Evolutionary conservation across 2,329 filamentous ascomycete genomes (phyloP).

Genomic region (Lasiodiplodia gonubiensis): DNA sequence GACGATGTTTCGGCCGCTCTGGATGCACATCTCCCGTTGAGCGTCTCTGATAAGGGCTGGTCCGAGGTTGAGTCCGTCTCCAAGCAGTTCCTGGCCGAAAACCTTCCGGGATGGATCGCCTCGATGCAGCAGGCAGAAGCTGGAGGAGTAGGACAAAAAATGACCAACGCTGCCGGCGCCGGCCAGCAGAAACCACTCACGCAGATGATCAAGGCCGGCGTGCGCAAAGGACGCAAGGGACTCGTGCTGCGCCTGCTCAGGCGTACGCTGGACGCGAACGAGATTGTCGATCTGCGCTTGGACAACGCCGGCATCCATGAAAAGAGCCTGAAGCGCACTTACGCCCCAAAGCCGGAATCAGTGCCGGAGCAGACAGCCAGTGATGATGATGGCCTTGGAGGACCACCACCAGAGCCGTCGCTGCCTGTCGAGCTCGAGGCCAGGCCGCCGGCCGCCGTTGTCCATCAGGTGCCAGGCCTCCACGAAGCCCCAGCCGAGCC

Average conservation of each 20-base stretch:
- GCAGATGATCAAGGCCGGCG: conserved; percentile 39
- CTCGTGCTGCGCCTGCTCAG: conserved; percentile 41
- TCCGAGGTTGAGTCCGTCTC: conserved; percentile 16
- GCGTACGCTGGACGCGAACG: conserved; percentile 31
- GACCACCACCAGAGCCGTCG: no score
- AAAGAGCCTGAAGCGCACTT: neutral
- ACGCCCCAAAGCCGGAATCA: no score
- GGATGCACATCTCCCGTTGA: conserved; percentile 6
- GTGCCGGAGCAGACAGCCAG: no score
- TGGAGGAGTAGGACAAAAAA: neutral
- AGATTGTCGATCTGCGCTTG: conserved; percentile 16
- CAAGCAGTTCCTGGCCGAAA: conserved; percentile 17
- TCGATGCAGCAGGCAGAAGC: conserved; percentile 11
- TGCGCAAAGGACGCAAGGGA: conserved; percentile 43
- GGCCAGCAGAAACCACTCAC: conserved; percentile 37
- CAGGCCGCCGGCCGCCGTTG: neutral
- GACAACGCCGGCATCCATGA: neutral
- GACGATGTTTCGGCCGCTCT: neutral
- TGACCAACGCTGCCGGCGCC: conserved; percentile 16
- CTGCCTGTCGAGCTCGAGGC: conserved; percentile 10
- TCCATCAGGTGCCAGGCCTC: conserved; percentile 18
- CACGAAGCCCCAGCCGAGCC: conserved; percentile 11
- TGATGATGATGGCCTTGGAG: no score
- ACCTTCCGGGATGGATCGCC: conserved; percentile 11
- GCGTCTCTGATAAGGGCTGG: conserved; percentile 19